Conservation (phyloP, 805 yeast species). For the Naumovozyma baii region DNA sequence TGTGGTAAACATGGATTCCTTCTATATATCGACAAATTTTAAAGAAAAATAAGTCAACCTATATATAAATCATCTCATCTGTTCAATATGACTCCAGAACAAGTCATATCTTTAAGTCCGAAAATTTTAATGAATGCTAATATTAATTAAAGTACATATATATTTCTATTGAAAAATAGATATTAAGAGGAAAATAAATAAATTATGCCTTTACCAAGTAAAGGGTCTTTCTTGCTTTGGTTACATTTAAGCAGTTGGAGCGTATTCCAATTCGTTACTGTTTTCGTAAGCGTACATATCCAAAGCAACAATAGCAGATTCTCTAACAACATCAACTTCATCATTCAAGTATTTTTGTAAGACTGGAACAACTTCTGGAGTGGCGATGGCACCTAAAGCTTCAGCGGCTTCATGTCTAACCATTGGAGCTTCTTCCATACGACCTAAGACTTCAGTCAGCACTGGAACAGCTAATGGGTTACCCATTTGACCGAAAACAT, state of each 20-base stretch:
- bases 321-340: conserved; percentile 83
- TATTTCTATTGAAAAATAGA: too few relatives aligned
- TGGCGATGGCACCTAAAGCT: conserved; percentile 93
- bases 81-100: too few relatives aligned
- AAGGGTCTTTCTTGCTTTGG: too few relatives aligned
- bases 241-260: conserved; percentile 19
- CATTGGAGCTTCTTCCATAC: conserved; percentile 86
- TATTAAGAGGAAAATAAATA: background rate
- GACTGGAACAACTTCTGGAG: conserved; percentile 89
- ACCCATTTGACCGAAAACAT: conserved; percentile 94
- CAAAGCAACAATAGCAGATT: conserved; percentile 91
- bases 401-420: conserved; percentile 99
- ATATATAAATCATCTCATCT: too few relatives aligned
- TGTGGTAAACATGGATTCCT: too few relatives aligned
- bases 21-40: too few relatives aligned
- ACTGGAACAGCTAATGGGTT: conserved; percentile 89
- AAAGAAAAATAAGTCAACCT: too few relatives aligned
- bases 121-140: background rate
- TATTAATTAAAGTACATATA: background rate
- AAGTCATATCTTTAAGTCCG: background rate
- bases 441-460: conserved; percentile 68
- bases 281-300: conserved; percentile 97
- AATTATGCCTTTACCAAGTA: too few relatives aligned
- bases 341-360: conserved; percentile 72
- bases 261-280: conserved; percentile 72